Percentiles rank a stretch among this genome's conserved stretches.
Evolutionary conservation across 2,329 filamentous ascomycete species (phyloP).

Genomic region (Ceratocystis colombiana): DNA sequence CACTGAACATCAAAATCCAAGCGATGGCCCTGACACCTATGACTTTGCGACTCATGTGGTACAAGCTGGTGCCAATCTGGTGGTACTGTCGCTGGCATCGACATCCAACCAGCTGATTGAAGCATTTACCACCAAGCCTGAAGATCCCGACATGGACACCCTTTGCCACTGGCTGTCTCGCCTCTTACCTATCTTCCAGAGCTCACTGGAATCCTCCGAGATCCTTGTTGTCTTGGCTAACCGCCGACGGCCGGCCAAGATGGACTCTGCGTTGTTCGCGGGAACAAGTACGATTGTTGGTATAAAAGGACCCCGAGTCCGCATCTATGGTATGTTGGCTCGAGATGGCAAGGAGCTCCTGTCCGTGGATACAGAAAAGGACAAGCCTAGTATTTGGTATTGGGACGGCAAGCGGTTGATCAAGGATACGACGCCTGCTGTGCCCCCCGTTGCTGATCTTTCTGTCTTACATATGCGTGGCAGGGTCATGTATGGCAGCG

Average conservation of each 20-base stretch:
- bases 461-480: background rate
- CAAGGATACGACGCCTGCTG: background rate
- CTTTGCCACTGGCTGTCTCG: background rate
- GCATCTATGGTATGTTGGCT: background rate
- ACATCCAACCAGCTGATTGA: background rate
- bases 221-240: conserved; percentile 3
- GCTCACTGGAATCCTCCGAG: background rate
- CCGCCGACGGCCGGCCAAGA: background rate
- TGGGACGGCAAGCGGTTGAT: background rate
- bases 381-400: background rate
- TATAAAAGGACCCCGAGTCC: background rate
- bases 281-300: background rate
- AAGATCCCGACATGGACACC: background rate
- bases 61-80: background rate
- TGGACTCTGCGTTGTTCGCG: background rate
- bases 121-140: conserved; percentile 3
- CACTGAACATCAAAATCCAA: background rate
- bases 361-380: background rate
- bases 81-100: background rate
- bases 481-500: background rate
- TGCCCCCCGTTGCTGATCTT: too few relatives aligned
- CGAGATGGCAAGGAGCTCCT: background rate
- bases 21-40: background rate
- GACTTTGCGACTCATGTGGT: background rate
- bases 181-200: background rate